phyloP scores from a whole-genome alignment of 148 eudicot genomes.

The Polygonum aviculare region DNA sequence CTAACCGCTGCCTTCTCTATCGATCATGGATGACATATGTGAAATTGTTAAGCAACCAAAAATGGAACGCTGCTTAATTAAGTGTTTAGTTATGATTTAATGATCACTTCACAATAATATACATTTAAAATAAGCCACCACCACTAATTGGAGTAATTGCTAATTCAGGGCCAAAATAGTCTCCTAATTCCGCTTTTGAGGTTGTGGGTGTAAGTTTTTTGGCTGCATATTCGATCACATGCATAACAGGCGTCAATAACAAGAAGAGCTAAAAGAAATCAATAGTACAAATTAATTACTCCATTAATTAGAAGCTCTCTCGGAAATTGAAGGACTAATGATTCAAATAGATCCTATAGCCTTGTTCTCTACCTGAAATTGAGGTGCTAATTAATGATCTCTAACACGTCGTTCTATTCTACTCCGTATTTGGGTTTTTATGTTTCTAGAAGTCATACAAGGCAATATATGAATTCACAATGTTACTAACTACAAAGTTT shows the following conservation, averaged over 20 bases:
- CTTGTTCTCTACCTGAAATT: not conserved
- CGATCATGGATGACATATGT: not conserved
- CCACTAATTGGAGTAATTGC: too few species aligned
- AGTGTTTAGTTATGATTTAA: not conserved
- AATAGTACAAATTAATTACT: not conserved
- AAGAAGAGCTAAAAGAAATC: not conserved
- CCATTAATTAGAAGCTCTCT: not conserved
- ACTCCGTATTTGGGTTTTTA: too few species aligned
- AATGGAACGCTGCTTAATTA: too few species aligned
- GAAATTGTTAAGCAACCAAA: not conserved
- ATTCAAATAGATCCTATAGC: not conserved
- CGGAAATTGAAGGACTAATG: not conserved
- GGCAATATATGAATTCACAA: too few species aligned
- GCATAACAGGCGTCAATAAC: not conserved
- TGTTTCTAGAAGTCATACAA: too few species aligned
- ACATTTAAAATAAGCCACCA: not conserved
- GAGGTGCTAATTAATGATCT: too few species aligned
- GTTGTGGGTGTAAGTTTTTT: not conserved
- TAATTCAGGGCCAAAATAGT: not conserved
- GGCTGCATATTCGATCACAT: not conserved
- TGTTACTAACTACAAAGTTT: too few species aligned
- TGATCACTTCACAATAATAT: not conserved
- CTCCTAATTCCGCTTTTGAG: not conserved
- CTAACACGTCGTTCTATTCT: too few species aligned
- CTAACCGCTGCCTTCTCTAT: not conserved